phyloP scores from a whole-genome alignment of 805 yeast genomes.

The Schwanniomyces polymorphus region DNA sequence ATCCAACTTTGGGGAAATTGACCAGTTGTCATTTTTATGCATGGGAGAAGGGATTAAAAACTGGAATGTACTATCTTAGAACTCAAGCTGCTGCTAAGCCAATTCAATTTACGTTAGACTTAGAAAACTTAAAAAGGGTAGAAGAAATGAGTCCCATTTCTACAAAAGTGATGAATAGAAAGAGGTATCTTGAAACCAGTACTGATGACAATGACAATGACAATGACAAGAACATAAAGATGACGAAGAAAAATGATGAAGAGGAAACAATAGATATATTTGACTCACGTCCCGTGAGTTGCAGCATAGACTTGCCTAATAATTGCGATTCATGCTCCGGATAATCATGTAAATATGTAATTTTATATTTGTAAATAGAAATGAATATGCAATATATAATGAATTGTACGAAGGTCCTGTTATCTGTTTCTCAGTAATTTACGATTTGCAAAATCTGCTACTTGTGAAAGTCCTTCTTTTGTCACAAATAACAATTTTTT shows the following conservation, averaged over 20 bases:
- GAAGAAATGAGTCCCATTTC: background rate
- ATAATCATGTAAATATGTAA: constrained; percentile 7
- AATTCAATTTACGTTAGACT: constrained; percentile 33
- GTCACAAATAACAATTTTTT: constrained; percentile 82
- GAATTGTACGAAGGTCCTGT: background rate
- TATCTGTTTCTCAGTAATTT: constrained; percentile 19
- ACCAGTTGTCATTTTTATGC: constrained; percentile 46
- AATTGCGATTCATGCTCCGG: constrained; percentile 45
- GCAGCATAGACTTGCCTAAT: constrained; percentile 26
- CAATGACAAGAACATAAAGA: constrained; percentile 2
- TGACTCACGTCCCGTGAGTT: constrained; percentile 33
- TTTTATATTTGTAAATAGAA: constrained; percentile 7
- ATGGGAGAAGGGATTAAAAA: constrained; percentile 39
- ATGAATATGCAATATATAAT: constrained; percentile 1
- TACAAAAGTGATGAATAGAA: constrained; percentile 16
- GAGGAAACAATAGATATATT: constrained; percentile 18
- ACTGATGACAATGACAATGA: constrained; percentile 1
- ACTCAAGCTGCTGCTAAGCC: constrained; percentile 40
- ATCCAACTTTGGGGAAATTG: constrained; percentile 38
- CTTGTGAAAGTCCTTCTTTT: constrained; percentile 80
- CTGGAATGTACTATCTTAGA: constrained; percentile 40
- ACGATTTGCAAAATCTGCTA: constrained; percentile 87
- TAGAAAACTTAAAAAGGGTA: constrained; percentile 8
- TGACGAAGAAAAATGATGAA: background rate
- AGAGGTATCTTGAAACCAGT: constrained; percentile 17